Conservation (phyloP, 495 filamentous ascomycete genomes). For the Ramalina peruviana region DNA sequence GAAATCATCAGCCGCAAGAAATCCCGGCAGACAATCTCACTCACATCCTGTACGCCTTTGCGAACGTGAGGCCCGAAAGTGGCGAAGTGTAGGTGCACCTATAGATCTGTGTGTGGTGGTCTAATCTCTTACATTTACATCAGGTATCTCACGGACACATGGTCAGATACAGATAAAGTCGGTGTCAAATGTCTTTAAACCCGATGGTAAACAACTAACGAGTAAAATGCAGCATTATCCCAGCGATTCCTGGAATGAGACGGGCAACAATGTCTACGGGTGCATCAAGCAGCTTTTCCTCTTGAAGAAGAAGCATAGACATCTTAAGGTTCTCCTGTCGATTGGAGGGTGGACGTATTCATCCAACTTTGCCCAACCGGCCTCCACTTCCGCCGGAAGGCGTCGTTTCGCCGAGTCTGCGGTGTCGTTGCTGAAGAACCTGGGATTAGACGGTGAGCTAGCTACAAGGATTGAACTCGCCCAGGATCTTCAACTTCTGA, state of each 20-base stretch:
- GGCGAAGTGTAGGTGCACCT: conserved; percentile 54
- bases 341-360: conserved; percentile 97
- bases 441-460: conserved; percentile 16
- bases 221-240: conserved; percentile 56
- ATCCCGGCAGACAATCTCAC: conserved; percentile 79
- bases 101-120: background rate
- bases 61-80: conserved; percentile 57
- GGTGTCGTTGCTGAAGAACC: conserved; percentile 10
- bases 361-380: conserved; percentile 65
- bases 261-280: conserved; percentile 65
- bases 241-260: conserved; percentile 53
- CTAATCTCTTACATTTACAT: background rate
- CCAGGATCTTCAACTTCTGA: background rate
- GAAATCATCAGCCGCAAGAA: conserved; percentile 75
- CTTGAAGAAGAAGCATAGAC: conserved; percentile 74
- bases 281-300: conserved; percentile 90
- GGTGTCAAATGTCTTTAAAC: background rate
- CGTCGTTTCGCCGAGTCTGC: conserved; percentile 13
- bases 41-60: conserved; percentile 85
- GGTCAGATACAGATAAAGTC: conserved; percentile 53
- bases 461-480: background rate
- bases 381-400: conserved; percentile 19
- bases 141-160: conserved; percentile 63
- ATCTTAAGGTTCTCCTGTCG: conserved; percentile 81
- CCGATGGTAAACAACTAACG: background rate